Base-by-base conservation (phyloP, 441 rosid species). In the Breynia disticha region DNA sequence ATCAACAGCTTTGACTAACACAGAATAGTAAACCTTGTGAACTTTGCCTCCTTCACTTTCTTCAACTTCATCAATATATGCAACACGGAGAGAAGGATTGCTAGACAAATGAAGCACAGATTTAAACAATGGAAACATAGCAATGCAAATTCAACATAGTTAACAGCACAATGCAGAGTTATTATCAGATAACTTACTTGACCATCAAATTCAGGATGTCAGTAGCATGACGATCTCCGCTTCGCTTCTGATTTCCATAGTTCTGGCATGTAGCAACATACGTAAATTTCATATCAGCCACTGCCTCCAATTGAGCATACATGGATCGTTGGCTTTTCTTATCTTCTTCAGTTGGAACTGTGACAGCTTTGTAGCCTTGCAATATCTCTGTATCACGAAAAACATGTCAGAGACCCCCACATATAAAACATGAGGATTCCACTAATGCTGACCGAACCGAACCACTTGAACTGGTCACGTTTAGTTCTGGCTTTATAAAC, bases 191-290 rank as follows among this genome's bases (percentile, higher is more conserved):
- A 54, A 71, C 95, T 53, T 86, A 93, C 99, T 93, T 93, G 62
- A 93, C 93, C 97, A 93, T 89, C 79, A 89, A 78, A 65, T 93
- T 93, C 50, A 93, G 77, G 55, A 93, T 93, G 70, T 93, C 95
- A 13, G 97, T 89, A 65, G 97, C 99, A 71, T 83, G 82, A 4
- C 96, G 83, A 76, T 93, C 97, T 61, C 99, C 94, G 71, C 74
- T 84, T 52, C 91, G 76, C 80, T 89, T 93, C 73, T 83, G 94
- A 70, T 81, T 86, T 64, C 99, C 99, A 55, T 87, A 89, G 67
- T 73, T 87, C 76, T 93, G 97, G 69, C 97, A 93, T 55, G 99
- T 93, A 54, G 97, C 99, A 59, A 89, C 97, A 50, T 82, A 93
- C 35, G 94, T 87, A 71, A 93, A 93, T 74, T 93, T 89, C 81